Percentiles rank a stretch among this genome's conserved stretches.
phyloP scores from a whole-genome alignment of 1,139 yeast species.

The Pichia sorboxylosa region DNA sequence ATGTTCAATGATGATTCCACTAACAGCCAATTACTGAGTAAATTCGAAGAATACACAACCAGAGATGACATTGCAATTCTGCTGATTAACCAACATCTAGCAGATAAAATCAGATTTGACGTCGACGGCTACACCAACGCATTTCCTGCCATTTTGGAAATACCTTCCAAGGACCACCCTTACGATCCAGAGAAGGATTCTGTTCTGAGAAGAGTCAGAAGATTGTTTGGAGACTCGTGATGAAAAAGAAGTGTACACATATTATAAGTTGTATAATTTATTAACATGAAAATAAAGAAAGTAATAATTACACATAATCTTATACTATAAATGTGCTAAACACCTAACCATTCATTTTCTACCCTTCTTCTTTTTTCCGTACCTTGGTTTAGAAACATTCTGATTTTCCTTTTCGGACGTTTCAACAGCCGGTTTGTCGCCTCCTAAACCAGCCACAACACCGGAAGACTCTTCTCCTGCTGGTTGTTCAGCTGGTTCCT shows the following conservation, averaged over 20 bases:
- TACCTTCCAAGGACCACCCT: conserved; percentile 97
- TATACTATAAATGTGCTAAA: no score
- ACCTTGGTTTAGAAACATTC: no score
- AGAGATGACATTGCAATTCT: conserved; percentile 89
- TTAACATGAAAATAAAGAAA: no score
- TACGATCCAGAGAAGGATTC: conserved; percentile 98
- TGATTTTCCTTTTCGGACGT: neutral
- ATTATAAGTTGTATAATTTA: no score
- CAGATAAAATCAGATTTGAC: conserved; percentile 73
- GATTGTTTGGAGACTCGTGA: conserved; percentile 68
- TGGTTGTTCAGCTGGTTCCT: neutral
- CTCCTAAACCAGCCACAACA: neutral
- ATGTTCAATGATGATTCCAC: conserved; percentile 75
- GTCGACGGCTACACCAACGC: conserved; percentile 83
- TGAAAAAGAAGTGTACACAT: no score
- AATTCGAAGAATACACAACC: conserved; percentile 66
- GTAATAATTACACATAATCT: no score
- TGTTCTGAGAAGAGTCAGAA: conserved; percentile 83
- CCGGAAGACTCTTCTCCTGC: neutral
- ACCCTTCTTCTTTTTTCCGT: no score
- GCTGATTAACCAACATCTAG: conserved; percentile 88
- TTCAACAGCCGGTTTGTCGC: conserved; percentile 6
- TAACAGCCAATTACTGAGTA: conserved; percentile 60
- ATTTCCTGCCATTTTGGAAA: conserved; percentile 92
- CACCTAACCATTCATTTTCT: neutral